Conservation (phyloP, 805 yeast species). For the Yarrowia sp. region DNA sequence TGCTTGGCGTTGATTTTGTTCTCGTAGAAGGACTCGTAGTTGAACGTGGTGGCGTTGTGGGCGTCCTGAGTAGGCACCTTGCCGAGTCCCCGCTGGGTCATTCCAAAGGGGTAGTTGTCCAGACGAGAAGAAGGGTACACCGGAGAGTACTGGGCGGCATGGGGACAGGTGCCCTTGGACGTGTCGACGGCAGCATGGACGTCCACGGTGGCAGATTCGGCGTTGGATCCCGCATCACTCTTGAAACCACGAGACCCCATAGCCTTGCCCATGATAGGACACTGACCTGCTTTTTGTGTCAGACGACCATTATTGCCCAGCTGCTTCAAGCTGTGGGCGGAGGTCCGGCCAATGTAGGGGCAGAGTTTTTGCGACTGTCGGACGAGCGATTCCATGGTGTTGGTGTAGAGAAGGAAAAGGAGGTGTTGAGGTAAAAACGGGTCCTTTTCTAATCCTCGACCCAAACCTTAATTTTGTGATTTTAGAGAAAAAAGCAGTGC, state of each 20-base stretch:
- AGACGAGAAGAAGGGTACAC: constrained; percentile 26
- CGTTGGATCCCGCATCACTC: constrained; percentile 36
- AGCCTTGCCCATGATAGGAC: constrained; percentile 93
- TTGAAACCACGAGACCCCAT: constrained; percentile 37
- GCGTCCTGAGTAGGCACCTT: constrained; percentile 28
- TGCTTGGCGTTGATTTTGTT: constrained; percentile 71
- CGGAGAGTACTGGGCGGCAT: constrained; percentile 27
- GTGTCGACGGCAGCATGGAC: constrained; percentile 36
- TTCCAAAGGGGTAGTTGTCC: constrained; percentile 25
- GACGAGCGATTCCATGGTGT: constrained; percentile 73
- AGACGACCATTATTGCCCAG: constrained; percentile 48
- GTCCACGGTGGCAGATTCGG: constrained; percentile 41
- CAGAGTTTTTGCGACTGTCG: constrained; percentile 76
- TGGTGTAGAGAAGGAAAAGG: not conserved
- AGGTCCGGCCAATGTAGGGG: constrained; percentile 69
- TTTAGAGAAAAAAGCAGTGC: not conserved
- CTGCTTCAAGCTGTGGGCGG: constrained; percentile 59
- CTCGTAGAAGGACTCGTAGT: constrained; percentile 67
- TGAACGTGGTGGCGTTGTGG: constrained; percentile 45
- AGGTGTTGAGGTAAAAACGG: constrained; percentile 5
- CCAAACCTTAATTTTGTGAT: constrained; percentile 6
- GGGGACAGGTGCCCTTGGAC: constrained; percentile 29
- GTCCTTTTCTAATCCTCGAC: not conserved
- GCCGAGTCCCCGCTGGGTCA: constrained; percentile 25
- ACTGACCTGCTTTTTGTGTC: constrained; percentile 60